Percentiles rank a stretch among this genome's conserved stretches.
Evolutionary conservation across 2,329 filamentous ascomycete species (phyloP).

Genomic region (Capronia coronata): DNA sequence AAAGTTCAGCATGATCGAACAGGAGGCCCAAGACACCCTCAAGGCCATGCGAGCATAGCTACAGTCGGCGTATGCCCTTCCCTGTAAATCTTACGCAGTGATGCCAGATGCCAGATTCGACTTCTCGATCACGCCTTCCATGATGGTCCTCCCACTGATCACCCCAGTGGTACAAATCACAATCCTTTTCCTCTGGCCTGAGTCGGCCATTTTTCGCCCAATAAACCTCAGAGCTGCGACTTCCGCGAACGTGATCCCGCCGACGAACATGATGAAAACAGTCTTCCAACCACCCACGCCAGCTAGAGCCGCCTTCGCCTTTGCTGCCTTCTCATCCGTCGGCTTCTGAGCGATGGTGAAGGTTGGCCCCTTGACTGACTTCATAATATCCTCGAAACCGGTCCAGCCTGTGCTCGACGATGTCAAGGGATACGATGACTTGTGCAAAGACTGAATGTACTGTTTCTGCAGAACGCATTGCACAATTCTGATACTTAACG

Average conservation of each 20-base stretch:
- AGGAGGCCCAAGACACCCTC: not conserved
- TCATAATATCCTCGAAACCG: constrained; percentile 86
- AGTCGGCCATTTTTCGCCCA: constrained; percentile 71
- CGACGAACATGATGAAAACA: constrained; percentile 92
- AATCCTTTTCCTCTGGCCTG: constrained; percentile 59
- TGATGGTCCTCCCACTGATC: constrained; percentile 80
- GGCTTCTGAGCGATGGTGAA: constrained; percentile 91
- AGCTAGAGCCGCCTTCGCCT: constrained; percentile 74
- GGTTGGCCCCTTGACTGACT: constrained; percentile 77
- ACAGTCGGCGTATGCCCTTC: not conserved
- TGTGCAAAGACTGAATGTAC: constrained; percentile 65
- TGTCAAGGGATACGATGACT: constrained; percentile 52
- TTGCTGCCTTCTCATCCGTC: constrained; percentile 76
- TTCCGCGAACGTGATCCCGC: constrained; percentile 94
- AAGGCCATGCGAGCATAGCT: not conserved
- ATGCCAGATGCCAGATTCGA: constrained; percentile 22
- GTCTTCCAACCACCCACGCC: constrained; percentile 71
- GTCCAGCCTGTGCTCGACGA: constrained; percentile 74
- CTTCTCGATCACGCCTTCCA: constrained; percentile 76
- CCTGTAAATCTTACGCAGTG: not conserved
- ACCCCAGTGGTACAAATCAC: constrained; percentile 90
- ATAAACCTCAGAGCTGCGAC: constrained; percentile 91
- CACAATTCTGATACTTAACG: constrained; percentile 80
- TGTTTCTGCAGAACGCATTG: constrained; percentile 91
- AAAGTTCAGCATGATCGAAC: constrained; percentile 18